Evolutionary conservation across 202 grass and related monocot genomes (phyloP), one percentile per base, ranked within the genome.

Genomic region (Digitaria exilis): DNA sequence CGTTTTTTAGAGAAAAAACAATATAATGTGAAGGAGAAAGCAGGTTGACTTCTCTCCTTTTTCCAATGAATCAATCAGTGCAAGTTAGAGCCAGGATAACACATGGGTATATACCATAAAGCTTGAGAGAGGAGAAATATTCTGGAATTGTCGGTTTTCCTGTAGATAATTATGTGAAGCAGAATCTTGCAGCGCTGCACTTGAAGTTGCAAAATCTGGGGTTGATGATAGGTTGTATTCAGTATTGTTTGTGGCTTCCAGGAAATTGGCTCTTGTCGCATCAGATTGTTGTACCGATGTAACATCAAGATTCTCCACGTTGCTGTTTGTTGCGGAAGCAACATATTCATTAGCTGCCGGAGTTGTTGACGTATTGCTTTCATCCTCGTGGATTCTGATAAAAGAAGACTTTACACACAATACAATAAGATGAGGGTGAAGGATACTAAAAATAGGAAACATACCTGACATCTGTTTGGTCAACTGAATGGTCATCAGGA

Each of bases 71-170:
- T 16, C 18, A 50, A 19, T 30, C 51, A 55, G 21, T 55, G 55
- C 55, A 61, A 30, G 58, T 61, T 61, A 30, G 61, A 79, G 58
- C 15, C 15, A 80, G 69, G 41, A 39, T 39, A 83, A 69, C 19
- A 52, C 52, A 37, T 58, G 25, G 24, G n/a, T 45, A 34, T 21
- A 59, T 90, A 95, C 93, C 93, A 95, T 86, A 72, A 92, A 89
- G 81, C 55, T 90, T 78, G 93, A 88, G 16, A 92, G 67, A 29
- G 93, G 90, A 5, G 93, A 95, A 71, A 95, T 75, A 82, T 86
- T 92, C 67, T 94, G 92, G 76, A 90, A 45, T 49, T 95, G 93
- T 61, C 80, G 59, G 92, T 88, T 92, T 75, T 87, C 93, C 85
- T 95, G 93, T 21, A 87, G 52, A 75, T 92, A 95, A 63, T 55